phyloP scores from a whole-genome alignment of 2,329 filamentous ascomycete species.

The Periglandula ipomoeae region DNA sequence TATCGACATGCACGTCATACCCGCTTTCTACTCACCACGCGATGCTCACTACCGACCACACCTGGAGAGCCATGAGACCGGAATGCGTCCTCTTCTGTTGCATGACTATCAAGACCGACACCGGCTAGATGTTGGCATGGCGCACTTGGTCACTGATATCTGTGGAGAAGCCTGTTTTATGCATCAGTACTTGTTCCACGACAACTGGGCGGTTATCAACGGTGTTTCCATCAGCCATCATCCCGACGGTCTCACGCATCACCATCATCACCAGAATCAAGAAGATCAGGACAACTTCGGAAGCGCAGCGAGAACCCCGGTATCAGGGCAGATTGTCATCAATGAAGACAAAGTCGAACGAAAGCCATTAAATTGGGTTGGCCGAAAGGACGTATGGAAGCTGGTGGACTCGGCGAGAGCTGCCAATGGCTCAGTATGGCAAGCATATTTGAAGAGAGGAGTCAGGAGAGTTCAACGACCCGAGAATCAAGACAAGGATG shows the following conservation, averaged over 20 bases:
- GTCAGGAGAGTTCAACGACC: constrained; percentile 7
- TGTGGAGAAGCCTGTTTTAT: constrained; percentile 39
- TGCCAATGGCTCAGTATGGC: constrained; percentile 32
- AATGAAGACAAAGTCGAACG: constrained; percentile 20
- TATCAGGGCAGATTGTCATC: constrained; percentile 23
- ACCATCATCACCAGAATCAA: neutral
- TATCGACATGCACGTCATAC: constrained; percentile 31
- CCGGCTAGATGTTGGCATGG: constrained; percentile 28
- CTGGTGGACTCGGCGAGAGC: constrained; percentile 29
- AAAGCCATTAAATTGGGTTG: constrained; percentile 26
- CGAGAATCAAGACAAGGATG: constrained; percentile 13
- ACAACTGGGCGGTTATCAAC: constrained; percentile 39
- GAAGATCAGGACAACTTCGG: constrained; percentile 2
- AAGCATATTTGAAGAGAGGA: constrained; percentile 33
- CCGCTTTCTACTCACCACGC: constrained; percentile 32
- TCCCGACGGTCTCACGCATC: constrained; percentile 23
- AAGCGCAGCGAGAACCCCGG: constrained; percentile 6
- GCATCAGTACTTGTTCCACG: constrained; percentile 35
- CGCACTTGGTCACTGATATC: constrained; percentile 31
- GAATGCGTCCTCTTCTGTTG: constrained; percentile 30
- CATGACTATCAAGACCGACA: constrained; percentile 31
- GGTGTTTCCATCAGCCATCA: constrained; percentile 36
- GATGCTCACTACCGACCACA: constrained; percentile 21
- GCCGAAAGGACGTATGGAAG: constrained; percentile 28
- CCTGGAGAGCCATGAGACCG: constrained; percentile 28